Evolutionary conservation across 1,139 yeast species (phyloP).

Genomic region (Hyphopichia pseudoburtonii): DNA sequence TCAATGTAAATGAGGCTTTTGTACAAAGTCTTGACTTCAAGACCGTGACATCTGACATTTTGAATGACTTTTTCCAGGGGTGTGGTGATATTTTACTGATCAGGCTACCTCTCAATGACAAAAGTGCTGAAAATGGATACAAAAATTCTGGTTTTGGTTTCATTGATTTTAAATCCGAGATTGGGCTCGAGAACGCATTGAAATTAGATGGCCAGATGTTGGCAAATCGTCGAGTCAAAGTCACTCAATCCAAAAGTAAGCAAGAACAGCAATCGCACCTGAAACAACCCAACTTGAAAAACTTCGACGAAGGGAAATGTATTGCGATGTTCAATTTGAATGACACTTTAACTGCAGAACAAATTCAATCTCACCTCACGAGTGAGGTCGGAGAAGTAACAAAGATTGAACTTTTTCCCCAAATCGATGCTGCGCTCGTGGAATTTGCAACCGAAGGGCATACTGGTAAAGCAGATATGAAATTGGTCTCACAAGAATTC

Average conservation of each 20-base stretch:
- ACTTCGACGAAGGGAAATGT: constrained; percentile 15
- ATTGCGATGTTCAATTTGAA: constrained; percentile 48
- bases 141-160: constrained; percentile 60
- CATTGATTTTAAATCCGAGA: constrained; percentile 39
- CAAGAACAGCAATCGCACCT: constrained; percentile 20
- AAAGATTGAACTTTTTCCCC: constrained; percentile 48
- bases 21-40: constrained; percentile 52
- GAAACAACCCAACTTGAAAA: constrained; percentile 14
- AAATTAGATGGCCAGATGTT: constrained; percentile 33
- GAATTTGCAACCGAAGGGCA: constrained; percentile 46
- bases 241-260: constrained; percentile 29
- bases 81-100: constrained; percentile 48
- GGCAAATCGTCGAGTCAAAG: constrained; percentile 44
- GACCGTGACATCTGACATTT: constrained; percentile 20
- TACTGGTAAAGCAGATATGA: constrained; percentile 60
- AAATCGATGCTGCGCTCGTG: constrained; percentile 51
- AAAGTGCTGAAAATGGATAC: constrained; percentile 24
- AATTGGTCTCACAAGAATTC: constrained; percentile 42
- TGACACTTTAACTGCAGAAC: constrained; percentile 45
- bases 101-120: constrained; percentile 44
- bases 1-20: constrained; percentile 56
- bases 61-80: constrained; percentile 25
- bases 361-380: constrained; percentile 32
- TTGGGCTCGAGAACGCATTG: constrained; percentile 43
- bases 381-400: constrained; percentile 35